Percentiles rank a stretch among this genome's conserved stretches.
Evolutionary conservation across 257 asterid genomes (phyloP).

Genomic region (Phtheirospermum japonicum): DNA sequence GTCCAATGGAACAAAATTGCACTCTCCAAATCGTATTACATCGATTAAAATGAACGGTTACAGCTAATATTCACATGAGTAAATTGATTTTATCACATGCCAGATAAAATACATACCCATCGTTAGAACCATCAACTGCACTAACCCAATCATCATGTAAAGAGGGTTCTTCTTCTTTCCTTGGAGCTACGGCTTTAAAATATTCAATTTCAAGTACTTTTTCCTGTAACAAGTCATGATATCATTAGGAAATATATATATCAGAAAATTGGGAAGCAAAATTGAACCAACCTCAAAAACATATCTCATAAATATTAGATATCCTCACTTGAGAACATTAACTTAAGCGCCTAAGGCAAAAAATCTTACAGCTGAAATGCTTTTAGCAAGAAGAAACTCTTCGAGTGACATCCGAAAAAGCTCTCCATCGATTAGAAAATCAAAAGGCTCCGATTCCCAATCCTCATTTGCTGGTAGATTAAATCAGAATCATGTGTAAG

Average conservation of each 20-base stretch:
- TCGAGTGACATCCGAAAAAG: constrained; percentile 85
- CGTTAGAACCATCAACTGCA: constrained; percentile 83
- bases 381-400: constrained; percentile 90
- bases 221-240: constrained; percentile 53
- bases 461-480: constrained; percentile 50
- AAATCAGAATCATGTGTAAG: background rate
- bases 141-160: constrained; percentile 97
- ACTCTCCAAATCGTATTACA: constrained; percentile 14
- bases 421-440: constrained; percentile 86
- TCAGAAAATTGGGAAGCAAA: too few relatives aligned
- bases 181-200: constrained; percentile 80
- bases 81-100: constrained; percentile 16
- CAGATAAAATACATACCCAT: constrained; percentile 46
- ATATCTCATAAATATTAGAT: too few relatives aligned
- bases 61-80: constrained; percentile 13
- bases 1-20: background rate
- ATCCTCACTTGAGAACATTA: too few relatives aligned
- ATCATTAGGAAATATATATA: constrained; percentile 6
- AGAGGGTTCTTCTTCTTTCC: constrained; percentile 77
- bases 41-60: background rate
- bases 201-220: constrained; percentile 87
- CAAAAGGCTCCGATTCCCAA: constrained; percentile 78
- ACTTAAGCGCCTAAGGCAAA: too few relatives aligned
- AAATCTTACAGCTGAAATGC: constrained; percentile 75
- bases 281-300: too few relatives aligned